Evolutionary conservation across 805 yeast genomes (phyloP).

Genomic region (Pichia nakasei): DNA sequence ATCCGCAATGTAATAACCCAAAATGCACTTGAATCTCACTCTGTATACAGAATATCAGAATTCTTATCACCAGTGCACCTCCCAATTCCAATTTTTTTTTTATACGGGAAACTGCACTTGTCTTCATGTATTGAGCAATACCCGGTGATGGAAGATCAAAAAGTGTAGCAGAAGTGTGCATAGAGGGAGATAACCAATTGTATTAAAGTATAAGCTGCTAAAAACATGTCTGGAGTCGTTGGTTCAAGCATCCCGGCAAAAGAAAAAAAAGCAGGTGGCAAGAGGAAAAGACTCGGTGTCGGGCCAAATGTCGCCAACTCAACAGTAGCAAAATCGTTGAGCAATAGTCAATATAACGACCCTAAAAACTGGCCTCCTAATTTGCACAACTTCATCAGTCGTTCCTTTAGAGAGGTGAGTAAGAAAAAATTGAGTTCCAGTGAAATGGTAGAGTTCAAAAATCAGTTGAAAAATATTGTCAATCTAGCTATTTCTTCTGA

Average conservation of each 20-base stretch:
- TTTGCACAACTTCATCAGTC: conserved; percentile 41
- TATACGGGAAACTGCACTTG: no score
- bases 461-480: conserved; percentile 41
- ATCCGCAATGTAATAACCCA: no score
- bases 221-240: not conserved
- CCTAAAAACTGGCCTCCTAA: conserved; percentile 46
- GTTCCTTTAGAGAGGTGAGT: conserved; percentile 35
- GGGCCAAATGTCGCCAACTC: not conserved
- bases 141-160: no score
- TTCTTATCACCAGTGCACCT: no score
- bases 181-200: no score
- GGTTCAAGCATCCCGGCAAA: not conserved
- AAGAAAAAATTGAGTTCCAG: conserved; percentile 26
- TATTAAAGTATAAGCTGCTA: no score
- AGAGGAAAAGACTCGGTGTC: conserved; percentile 3
- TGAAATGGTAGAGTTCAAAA: conserved; percentile 30
- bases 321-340: conserved; percentile 10
- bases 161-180: no score
- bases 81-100: no score
- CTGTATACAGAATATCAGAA: no score
- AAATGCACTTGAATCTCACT: no score
- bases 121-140: no score
- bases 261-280: not conserved
- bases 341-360: conserved; percentile 14
- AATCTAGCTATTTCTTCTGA: conserved; percentile 37